Conservation (phyloP, 176 grass and related monocot species). For the Saccharum spontaneum region DNA sequence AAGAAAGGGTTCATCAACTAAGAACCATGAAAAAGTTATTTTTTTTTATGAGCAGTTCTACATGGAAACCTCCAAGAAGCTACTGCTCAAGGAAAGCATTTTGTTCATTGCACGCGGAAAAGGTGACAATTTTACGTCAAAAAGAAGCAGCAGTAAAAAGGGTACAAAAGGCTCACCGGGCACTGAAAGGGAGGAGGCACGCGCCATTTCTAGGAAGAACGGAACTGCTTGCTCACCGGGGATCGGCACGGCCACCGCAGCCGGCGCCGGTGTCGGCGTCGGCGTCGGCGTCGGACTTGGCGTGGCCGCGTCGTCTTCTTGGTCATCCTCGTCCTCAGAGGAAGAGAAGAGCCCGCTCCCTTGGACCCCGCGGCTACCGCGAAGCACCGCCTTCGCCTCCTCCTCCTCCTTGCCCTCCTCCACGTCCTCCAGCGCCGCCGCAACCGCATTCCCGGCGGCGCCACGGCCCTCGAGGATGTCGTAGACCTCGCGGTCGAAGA, state of each 20-base stretch:
- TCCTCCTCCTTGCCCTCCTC: slow-evolving; percentile 5
- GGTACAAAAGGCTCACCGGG: background rate
- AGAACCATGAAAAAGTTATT: background rate
- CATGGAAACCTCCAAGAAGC: background rate
- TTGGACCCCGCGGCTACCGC: background rate
- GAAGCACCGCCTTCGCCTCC: background rate
- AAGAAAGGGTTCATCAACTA: background rate
- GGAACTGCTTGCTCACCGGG: slow-evolving; percentile 36
- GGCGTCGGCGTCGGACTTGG: background rate
- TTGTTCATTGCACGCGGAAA: background rate
- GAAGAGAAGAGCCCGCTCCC: slow-evolving; percentile 38
- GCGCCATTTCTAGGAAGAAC: slow-evolving; percentile 7
- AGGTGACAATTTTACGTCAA: background rate
- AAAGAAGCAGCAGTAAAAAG: slow-evolving; percentile 1
- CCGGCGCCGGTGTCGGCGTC: background rate
- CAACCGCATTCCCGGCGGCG: slow-evolving; percentile 7
- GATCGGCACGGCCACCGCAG: background rate
- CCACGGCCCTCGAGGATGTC: slow-evolving; percentile 77
- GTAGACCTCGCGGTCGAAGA: slow-evolving; percentile 94
- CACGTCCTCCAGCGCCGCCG: slow-evolving; percentile 21
- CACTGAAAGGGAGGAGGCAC: background rate
- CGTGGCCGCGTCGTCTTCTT: slow-evolving; percentile 36
- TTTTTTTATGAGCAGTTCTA: background rate
- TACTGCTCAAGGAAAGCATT: background rate
- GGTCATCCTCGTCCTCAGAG: slow-evolving; percentile 20